Evolutionary conservation across 352 stramenopile species (phyloP).

Genomic region (Globisporangium rhizosaccharum): DNA sequence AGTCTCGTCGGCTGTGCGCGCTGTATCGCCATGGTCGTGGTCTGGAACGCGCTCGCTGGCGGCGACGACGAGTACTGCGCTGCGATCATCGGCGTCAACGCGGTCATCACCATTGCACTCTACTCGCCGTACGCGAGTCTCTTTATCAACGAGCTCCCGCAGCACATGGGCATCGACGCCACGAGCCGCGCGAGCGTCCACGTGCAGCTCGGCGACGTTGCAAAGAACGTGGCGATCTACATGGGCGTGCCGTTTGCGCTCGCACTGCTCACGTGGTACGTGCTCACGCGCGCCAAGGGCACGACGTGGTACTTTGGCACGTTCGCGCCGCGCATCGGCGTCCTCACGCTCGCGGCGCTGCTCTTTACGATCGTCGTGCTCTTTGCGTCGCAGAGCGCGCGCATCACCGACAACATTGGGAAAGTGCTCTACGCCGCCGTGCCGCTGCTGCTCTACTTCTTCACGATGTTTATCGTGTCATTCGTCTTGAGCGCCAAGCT

Average conservation of each 20-base stretch:
- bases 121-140: constrained; percentile 63
- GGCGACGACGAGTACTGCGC: constrained; percentile 66
- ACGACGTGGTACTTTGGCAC: constrained; percentile 42
- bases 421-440: constrained; percentile 53
- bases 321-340: constrained; percentile 37
- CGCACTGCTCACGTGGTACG: constrained; percentile 34
- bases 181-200: constrained; percentile 15
- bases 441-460: constrained; percentile 60
- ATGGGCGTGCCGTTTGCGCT: constrained; percentile 60
- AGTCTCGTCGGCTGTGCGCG: constrained; percentile 62
- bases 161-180: constrained; percentile 15
- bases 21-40: constrained; percentile 81
- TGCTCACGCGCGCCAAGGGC: constrained; percentile 23
- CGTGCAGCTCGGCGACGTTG: constrained; percentile 38
- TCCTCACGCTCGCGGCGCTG: constrained; percentile 49
- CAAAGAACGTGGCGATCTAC: constrained; percentile 57
- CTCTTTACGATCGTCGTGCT: constrained; percentile 70
- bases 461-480: constrained; percentile 42
- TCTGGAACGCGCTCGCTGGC: constrained; percentile 62
- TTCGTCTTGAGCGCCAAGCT: constrained; percentile 30
- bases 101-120: constrained; percentile 47
- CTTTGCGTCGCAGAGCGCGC: constrained; percentile 65
- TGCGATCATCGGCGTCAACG: constrained; percentile 67
- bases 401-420: constrained; percentile 39
- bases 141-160: constrained; percentile 40